Evolutionary conservation across 2,329 filamentous ascomycete genomes (phyloP).

Genomic region (Microsporum ferrugineum): DNA sequence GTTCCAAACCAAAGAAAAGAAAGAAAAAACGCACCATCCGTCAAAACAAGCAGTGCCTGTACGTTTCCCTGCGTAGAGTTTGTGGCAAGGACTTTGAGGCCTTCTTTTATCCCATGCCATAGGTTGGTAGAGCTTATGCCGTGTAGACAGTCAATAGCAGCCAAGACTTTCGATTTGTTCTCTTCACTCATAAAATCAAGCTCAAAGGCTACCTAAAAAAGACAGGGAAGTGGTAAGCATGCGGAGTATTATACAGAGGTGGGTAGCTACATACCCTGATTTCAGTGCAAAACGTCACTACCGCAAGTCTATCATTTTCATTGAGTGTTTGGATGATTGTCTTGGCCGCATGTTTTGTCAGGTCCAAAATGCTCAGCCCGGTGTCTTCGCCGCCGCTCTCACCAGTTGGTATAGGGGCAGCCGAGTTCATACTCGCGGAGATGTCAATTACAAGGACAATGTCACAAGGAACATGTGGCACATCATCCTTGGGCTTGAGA

Average conservation of each 20-base stretch:
- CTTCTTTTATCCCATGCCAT: constrained; percentile 46
- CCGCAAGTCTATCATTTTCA: constrained; percentile 45
- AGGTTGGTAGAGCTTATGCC: constrained; percentile 41
- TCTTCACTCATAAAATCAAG: constrained; percentile 39
- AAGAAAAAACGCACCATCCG: constrained; percentile 17
- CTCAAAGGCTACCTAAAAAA: constrained; percentile 28
- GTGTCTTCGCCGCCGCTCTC: constrained; percentile 32
- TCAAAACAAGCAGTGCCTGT: constrained; percentile 25
- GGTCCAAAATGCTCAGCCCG: constrained; percentile 46
- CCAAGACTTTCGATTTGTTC: constrained; percentile 37
- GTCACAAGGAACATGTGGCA: constrained; percentile 41
- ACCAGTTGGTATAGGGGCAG: constrained; percentile 38
- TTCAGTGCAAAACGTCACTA: constrained; percentile 43
- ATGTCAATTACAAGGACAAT: constrained; percentile 53
- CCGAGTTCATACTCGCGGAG: constrained; percentile 44
- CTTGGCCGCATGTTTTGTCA: constrained; percentile 49
- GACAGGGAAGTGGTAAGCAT: background rate
- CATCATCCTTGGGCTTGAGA: constrained; percentile 12
- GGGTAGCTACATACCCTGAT: constrained; percentile 23
- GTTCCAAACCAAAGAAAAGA: background rate
- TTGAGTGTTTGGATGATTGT: constrained; percentile 49
- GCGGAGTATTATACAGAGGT: background rate
- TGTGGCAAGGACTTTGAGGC: constrained; percentile 38
- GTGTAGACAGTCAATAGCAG: constrained; percentile 36
- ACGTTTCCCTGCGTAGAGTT: constrained; percentile 19